phyloP scores from a whole-genome alignment of 345 rosid genomes.

The Populus tremula region DNA sequence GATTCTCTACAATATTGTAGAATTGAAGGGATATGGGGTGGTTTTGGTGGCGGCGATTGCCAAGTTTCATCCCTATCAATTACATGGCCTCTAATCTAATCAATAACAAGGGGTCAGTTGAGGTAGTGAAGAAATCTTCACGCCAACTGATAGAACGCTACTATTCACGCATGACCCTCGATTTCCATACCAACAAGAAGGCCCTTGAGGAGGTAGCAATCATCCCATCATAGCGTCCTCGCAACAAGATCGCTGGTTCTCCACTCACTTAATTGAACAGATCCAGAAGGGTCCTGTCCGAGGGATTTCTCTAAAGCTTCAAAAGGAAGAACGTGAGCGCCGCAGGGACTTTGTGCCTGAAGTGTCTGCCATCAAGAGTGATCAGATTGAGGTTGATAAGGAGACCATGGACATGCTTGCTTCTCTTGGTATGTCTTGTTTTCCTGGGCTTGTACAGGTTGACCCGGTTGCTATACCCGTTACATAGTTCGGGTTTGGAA shows the following conservation, averaged over 20 bases:
- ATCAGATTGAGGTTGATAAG: constrained; percentile 23
- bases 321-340: constrained; percentile 29
- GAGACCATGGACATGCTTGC: constrained; percentile 28
- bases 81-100: no score
- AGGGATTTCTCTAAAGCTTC: constrained; percentile 30
- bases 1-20: no score
- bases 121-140: constrained; percentile 18
- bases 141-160: constrained; percentile 28
- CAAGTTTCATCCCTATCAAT: no score
- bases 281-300: constrained; percentile 30
- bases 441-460: constrained; percentile 19
- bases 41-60: no score
- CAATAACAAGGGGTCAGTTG: no score
- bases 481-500: constrained; percentile 27
- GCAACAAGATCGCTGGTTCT: constrained; percentile 29
- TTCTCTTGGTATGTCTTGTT: constrained; percentile 22
- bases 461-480: constrained; percentile 14
- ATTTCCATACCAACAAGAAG: constrained; percentile 28
- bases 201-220: constrained; percentile 24
- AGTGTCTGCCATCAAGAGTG: constrained; percentile 19
- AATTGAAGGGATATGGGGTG: no score
- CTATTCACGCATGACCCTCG: constrained; percentile 22
- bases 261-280: constrained; percentile 28
- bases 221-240: constrained; percentile 26
- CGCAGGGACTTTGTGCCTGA: constrained; percentile 33